Base-by-base conservation (phyloP, 2,329 filamentous ascomycete species). In the Epichloe sp. region DNA sequence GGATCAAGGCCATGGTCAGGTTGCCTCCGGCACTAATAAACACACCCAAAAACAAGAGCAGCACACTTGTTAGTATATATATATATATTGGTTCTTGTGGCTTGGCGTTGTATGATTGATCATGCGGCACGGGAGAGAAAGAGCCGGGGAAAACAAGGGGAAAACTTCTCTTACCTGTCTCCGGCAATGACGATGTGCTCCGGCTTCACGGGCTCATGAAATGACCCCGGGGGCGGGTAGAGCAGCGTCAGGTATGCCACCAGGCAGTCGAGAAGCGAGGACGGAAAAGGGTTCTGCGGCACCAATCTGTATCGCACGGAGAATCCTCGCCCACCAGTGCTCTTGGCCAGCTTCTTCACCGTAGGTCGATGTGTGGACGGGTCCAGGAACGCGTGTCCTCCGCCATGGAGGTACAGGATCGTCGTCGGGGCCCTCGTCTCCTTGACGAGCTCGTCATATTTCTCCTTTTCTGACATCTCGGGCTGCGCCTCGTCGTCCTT, bases 321-420 rank as follows among this genome's bases (percentile, higher is more conserved):
- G 67, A 86, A 86, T 40, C 81, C 80, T 6, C 84, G 75, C 2
- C 86, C 85, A 23, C 78, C 76, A 0, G 79, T 83, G 52, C 82
- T 63, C 60, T 82, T 80, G 21, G 85, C 84, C 14, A 91, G 68
- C 48, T 74, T 77, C 53, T 77, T 77, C 17, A 73, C 75, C 0
- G 75, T 66, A 0, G 70, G 63, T 3, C 87, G 78, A 60, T 88
- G 82, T 0, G 80, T 82, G 1, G 74, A 66, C 15, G 86, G 86
- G 58, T 90, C 86, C 59, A 84, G 75, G 31, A 88, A 74, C 56
- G 74, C 88, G 67, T 85, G 86, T 4, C 82, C 86, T 49, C 86
- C 87, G 54, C 86, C 85, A 64, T 90, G 85, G 58, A 90, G 77
- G 64, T 87, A 89, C 19, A 90, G 69, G 0, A 88, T 65, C 0